These are phyloP conservation scores for Galerina marginata DNA, from an alignment of 768 basidiomycete species.

Conservation along the genomic window DNA sequence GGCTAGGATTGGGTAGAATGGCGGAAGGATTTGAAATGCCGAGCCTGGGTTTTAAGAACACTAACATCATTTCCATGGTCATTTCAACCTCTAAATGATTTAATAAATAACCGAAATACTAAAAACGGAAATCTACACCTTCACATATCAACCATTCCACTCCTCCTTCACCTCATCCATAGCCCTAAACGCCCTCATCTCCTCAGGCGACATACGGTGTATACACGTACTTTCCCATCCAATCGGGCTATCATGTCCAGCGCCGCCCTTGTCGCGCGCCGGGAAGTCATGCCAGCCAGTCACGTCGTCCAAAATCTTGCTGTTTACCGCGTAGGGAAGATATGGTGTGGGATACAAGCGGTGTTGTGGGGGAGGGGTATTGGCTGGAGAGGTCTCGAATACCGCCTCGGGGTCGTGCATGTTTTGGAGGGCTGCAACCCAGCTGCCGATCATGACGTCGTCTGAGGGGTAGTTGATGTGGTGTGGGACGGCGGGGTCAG, in stretches of 20 bases:
- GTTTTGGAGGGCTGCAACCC: conserved; percentile 1
- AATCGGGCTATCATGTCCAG: conserved; percentile 2
- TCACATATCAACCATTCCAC: not conserved
- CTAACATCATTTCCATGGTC: no score
- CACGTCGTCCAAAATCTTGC: conserved; percentile 2
- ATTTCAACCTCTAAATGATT: no score
- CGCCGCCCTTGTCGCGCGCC: not conserved
- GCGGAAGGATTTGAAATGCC: no score
- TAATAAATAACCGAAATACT: no score
- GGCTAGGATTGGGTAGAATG: no score
- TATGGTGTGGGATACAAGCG: conserved; percentile 8
- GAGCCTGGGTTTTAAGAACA: no score
- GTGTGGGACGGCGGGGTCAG: conserved; percentile 13
- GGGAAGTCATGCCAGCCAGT: conserved; percentile 12
- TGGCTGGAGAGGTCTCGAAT: conserved; percentile 3
- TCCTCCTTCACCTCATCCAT: conserved; percentile 7
- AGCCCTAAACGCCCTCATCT: conserved; percentile 9
- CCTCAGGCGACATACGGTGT: not conserved
- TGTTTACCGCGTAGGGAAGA: conserved; percentile 4
- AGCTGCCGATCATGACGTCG: conserved; percentile 16
- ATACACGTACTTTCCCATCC: conserved; percentile 11
- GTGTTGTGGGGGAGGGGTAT: conserved; percentile 1
- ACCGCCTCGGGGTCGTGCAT: not conserved
- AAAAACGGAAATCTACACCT: no score
- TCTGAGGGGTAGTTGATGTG: conserved; percentile 16